phyloP scores from a whole-genome alignment of 495 filamentous ascomycete species.

The Letharia lupina region DNA sequence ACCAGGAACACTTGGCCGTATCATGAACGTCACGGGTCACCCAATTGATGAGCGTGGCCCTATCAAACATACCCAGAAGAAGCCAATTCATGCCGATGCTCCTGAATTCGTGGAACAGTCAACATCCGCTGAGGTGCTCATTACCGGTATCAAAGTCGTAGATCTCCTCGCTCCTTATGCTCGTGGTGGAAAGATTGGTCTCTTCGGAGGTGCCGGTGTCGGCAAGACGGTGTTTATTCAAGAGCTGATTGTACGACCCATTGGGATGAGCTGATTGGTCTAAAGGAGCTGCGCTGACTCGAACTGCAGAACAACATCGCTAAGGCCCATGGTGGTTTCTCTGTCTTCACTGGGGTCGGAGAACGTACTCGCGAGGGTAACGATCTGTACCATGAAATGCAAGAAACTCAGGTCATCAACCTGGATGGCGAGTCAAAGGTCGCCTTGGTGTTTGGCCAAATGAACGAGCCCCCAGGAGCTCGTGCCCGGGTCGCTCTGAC shows the following conservation, averaged over 20 bases:
- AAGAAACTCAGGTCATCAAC: constrained; percentile 98
- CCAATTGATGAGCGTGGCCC: constrained; percentile 99
- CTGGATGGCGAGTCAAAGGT: constrained; percentile 99
- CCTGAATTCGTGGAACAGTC: constrained; percentile 90
- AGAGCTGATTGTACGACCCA: constrained; percentile 75
- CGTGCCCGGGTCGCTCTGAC: constrained; percentile 99
- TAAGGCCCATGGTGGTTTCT: constrained; percentile 99
- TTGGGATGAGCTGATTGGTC: constrained; percentile 5
- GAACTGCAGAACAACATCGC: constrained; percentile 86
- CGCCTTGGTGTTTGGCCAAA: constrained; percentile 98
- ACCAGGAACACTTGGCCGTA: constrained; percentile 89
- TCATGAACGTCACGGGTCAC: constrained; percentile 99
- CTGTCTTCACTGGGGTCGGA: constrained; percentile 99
- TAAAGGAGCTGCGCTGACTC: constrained; percentile 19
- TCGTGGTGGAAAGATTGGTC: constrained; percentile 99
- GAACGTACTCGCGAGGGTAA: constrained; percentile 99
- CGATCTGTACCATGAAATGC: constrained; percentile 99
- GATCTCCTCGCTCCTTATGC: constrained; percentile 97
- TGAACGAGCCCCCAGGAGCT: constrained; percentile 99
- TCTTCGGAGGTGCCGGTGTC: constrained; percentile 99
- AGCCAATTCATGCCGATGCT: constrained; percentile 90
- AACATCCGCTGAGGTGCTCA: constrained; percentile 87
- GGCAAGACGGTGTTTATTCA: constrained; percentile 99
- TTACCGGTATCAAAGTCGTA: constrained; percentile 99
- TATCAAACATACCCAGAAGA: constrained; percentile 79